Conservation (phyloP, 1,284 basidiomycete species). For the Trichosporon sp. region DNA sequence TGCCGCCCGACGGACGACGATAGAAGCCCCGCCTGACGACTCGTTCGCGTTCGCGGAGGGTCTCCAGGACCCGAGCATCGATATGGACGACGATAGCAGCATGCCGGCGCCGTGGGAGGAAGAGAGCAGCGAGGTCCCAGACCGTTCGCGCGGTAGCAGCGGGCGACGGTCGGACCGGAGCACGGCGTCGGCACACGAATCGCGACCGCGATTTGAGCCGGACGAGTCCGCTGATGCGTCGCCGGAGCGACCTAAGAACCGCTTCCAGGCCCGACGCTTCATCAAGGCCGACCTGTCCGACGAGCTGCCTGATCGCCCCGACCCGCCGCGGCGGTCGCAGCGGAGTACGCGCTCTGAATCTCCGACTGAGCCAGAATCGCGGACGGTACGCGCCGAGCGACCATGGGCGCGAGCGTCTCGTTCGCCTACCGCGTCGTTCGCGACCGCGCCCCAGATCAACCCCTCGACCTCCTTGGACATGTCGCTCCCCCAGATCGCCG, state of each 20-base stretch:
- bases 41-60: conserved; percentile 31
- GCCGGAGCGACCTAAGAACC: conserved; percentile 6
- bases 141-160: conserved; percentile 2
- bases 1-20: conserved; percentile 8
- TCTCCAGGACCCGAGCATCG: conserved; percentile 26
- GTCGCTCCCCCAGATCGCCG: conserved; percentile 32
- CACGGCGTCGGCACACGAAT: background rate
- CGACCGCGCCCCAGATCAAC: background rate
- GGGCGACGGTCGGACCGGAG: conserved; percentile 13
- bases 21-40: conserved; percentile 24
- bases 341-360: background rate
- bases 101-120: conserved; percentile 19
- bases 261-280: conserved; percentile 7
- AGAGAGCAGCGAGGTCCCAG: conserved; percentile 8
- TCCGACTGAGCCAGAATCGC: background rate
- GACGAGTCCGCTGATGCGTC: conserved; percentile 1
- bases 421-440: conserved; percentile 6
- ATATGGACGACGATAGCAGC: conserved; percentile 35
- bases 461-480: conserved; percentile 5
- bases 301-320: background rate
- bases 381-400: background rate
- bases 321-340: background rate
- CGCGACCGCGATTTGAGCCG: background rate
- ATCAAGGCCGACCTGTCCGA: conserved; percentile 8
- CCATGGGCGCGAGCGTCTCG: background rate